These are phyloP conservation scores for Exophiala sp. DNA, from an alignment of 2,329 filamentous ascomycete genomes.

Conservation along the genomic window DNA sequence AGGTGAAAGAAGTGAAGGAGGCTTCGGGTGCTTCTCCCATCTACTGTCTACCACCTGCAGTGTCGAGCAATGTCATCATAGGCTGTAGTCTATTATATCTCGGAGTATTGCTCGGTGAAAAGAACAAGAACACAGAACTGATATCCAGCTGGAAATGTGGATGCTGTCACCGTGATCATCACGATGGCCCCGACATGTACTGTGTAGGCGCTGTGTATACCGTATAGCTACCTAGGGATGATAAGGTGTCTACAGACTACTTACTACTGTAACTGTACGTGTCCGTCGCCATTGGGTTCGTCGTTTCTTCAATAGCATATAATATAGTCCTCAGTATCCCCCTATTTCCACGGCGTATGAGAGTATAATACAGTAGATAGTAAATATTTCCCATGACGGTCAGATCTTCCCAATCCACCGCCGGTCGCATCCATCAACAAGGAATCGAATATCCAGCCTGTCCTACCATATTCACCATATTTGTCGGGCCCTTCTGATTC, in stretches of 20 bases:
- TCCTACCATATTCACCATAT: background rate
- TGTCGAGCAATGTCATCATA: too few species aligned
- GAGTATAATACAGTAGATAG: background rate
- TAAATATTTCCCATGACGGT: background rate
- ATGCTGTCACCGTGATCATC: constrained; percentile 3
- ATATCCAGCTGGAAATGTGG: too few species aligned
- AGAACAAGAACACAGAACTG: background rate
- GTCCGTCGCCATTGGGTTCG: too few species aligned
- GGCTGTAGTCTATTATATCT: background rate
- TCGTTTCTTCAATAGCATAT: too few species aligned
- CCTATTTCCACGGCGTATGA: background rate
- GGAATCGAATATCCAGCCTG: background rate
- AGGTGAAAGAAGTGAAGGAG: too few species aligned
- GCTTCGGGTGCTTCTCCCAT: too few species aligned
- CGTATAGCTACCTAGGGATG: too few species aligned
- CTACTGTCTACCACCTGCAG: too few species aligned
- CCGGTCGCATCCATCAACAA: background rate
- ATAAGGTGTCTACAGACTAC: background rate
- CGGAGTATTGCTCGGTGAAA: constrained; percentile 24
- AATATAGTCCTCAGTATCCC: background rate
- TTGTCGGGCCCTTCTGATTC: too few species aligned
- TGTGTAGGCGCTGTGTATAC: too few species aligned
- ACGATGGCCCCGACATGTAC: too few species aligned
- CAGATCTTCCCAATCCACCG: background rate
- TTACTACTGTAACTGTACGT: too few species aligned